These are phyloP conservation scores for Aspergillus tamarii DNA, from an alignment of 2,329 filamentous ascomycete species.

Conservation along the genomic window DNA sequence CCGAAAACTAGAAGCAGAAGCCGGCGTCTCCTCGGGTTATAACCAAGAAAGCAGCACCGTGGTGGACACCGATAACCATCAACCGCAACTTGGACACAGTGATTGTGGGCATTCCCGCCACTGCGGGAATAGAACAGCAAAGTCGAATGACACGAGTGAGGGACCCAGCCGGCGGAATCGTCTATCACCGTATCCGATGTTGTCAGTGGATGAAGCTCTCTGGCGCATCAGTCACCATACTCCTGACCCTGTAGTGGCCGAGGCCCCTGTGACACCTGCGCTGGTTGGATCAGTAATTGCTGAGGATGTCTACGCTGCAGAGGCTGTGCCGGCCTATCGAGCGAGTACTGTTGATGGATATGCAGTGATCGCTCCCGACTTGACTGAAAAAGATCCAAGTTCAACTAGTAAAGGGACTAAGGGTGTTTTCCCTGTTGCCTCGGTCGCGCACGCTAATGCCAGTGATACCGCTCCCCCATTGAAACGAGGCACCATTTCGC, in stretches of 20 bases:
- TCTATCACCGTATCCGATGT: constrained; percentile 88
- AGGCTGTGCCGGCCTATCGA: constrained; percentile 88
- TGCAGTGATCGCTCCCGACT: constrained; percentile 66
- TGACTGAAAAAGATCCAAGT: constrained; percentile 56
- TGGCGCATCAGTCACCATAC: constrained; percentile 72
- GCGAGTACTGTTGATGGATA: constrained; percentile 98
- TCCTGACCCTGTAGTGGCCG: constrained; percentile 62
- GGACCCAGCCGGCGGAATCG: constrained; percentile 72
- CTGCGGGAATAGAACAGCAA: constrained; percentile 55
- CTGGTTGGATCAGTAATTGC: constrained; percentile 80
- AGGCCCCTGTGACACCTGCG: constrained; percentile 62
- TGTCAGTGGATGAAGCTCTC: constrained; percentile 81
- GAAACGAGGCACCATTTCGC: constrained; percentile 74
- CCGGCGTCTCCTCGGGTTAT: constrained; percentile 58
- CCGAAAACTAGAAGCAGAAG: constrained; percentile 81
- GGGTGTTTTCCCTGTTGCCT: constrained; percentile 82
- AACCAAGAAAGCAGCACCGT: constrained; percentile 18
- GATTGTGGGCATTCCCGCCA: constrained; percentile 71
- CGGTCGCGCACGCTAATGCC: constrained; percentile 82
- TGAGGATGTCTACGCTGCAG: constrained; percentile 75
- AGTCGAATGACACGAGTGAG: constrained; percentile 62
- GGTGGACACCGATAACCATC: constrained; percentile 63
- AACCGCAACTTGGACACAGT: constrained; percentile 46
- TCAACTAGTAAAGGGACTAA: constrained; percentile 52
- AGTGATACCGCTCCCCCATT: constrained; percentile 65